These are phyloP conservation scores for Penicilliopsis zonata DNA, from an alignment of 495 filamentous ascomycete genomes.

Conservation along the genomic window DNA sequence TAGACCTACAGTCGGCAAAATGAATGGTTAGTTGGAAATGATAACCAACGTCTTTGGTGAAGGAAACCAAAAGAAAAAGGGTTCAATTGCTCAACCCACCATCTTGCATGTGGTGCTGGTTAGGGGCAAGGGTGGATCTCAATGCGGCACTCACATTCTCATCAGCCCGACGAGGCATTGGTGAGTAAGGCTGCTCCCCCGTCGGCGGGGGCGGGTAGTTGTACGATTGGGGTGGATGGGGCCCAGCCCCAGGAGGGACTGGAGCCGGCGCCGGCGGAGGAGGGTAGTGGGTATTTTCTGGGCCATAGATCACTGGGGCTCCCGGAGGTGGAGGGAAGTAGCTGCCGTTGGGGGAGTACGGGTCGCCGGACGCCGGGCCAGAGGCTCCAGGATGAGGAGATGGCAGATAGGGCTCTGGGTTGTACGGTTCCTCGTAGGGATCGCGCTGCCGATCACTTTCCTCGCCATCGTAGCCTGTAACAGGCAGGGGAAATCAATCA, in stretches of 20 bases:
- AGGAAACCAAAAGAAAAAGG: background rate
- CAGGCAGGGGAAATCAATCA: too few relatives aligned
- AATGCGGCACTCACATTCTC: constrained; percentile 43
- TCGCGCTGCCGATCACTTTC: constrained; percentile 21
- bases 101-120: constrained; percentile 24
- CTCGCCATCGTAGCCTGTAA: constrained; percentile 25
- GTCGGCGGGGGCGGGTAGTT: constrained; percentile 27
- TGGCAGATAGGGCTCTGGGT: constrained; percentile 28
- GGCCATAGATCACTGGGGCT: constrained; percentile 15
- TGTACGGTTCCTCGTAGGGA: constrained; percentile 31
- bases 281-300: constrained; percentile 34
- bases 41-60: background rate
- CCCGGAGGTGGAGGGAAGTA: constrained; percentile 34
- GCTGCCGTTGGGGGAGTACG: constrained; percentile 26
- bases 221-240: constrained; percentile 31
- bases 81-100: constrained; percentile 31
- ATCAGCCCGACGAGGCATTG: constrained; percentile 34
- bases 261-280: constrained; percentile 31
- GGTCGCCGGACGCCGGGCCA: constrained; percentile 10
- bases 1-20: too few relatives aligned
- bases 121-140: constrained; percentile 24
- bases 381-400: constrained; percentile 13
- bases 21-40: constrained; percentile 4
- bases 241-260: too few relatives aligned
- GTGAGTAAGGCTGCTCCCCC: constrained; percentile 27